phyloP scores from a whole-genome alignment of 2,329 filamentous ascomycete species.

The Penicillium glabrum region DNA sequence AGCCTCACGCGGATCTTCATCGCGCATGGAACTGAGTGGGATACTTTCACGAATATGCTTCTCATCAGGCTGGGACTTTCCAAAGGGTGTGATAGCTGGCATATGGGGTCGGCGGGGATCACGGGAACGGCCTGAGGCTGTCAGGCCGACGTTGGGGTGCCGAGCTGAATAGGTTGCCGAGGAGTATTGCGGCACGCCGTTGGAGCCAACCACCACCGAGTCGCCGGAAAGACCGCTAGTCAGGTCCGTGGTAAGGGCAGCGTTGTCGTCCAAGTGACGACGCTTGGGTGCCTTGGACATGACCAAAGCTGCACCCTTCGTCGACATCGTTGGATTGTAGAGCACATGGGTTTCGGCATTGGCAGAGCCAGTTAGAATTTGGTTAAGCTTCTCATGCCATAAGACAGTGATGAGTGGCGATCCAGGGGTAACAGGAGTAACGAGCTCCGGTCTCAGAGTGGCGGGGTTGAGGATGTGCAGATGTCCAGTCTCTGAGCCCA shows the following conservation, averaged over 20 bases:
- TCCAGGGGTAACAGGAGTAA: slow-evolving; percentile 84
- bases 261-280: slow-evolving; percentile 91
- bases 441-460: slow-evolving; percentile 78
- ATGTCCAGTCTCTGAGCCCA: slow-evolving; percentile 80
- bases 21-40: slow-evolving; percentile 85
- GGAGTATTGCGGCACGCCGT: slow-evolving; percentile 72
- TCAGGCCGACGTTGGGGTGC: slow-evolving; percentile 71
- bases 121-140: slow-evolving; percentile 71
- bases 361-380: slow-evolving; percentile 90
- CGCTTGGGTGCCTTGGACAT: slow-evolving; percentile 94
- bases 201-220: slow-evolving; percentile 69
- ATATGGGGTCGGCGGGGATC: slow-evolving; percentile 86
- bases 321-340: slow-evolving; percentile 83
- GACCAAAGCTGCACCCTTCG: slow-evolving; percentile 77
- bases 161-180: slow-evolving; percentile 62
- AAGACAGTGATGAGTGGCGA: slow-evolving; percentile 78
- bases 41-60: slow-evolving; percentile 86
- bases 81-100: slow-evolving; percentile 82
- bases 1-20: slow-evolving; percentile 93
- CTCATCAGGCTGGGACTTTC: slow-evolving; percentile 85
- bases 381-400: slow-evolving; percentile 95
- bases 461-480: slow-evolving; percentile 93
- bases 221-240: slow-evolving; percentile 80
- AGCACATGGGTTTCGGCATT: slow-evolving; percentile 88
- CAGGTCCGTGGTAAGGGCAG: slow-evolving; percentile 80